Conservation (phyloP, 75 land plant species). For the Pinus taeda region DNA sequence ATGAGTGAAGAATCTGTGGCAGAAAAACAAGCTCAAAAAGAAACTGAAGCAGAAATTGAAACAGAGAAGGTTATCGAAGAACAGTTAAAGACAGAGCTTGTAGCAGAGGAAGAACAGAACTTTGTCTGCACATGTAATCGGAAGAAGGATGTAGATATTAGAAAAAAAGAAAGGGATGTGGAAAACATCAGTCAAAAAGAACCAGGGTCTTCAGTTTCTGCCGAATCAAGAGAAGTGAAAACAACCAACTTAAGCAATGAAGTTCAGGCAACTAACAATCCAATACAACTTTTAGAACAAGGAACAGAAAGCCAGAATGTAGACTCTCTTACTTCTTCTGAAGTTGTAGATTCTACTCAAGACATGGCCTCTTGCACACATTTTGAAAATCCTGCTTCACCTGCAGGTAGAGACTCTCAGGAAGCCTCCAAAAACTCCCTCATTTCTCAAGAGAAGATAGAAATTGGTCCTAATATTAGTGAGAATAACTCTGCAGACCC, state of each 20-base stretch:
- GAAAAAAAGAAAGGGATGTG: constrained; percentile 1
- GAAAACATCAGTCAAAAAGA: not conserved
- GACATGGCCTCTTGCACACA: not conserved
- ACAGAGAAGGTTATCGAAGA: constrained; percentile 15
- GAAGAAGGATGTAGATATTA: not conserved
- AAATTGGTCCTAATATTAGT: not conserved
- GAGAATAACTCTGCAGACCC: not conserved
- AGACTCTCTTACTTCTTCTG: not conserved
- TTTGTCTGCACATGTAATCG: not conserved
- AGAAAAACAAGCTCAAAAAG: constrained; percentile 4
- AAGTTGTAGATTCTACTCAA: not conserved
- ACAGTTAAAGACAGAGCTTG: constrained; percentile 1
- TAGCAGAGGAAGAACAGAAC: constrained; percentile 4
- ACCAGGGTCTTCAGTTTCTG: not conserved
- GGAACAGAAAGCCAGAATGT: not conserved
- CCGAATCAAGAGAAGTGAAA: not conserved
- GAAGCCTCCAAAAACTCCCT: not conserved
- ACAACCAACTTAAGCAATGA: not conserved
- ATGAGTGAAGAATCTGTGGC: not conserved
- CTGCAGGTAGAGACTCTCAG: constrained; percentile 3
- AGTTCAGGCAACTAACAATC: not conserved
- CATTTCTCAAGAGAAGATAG: constrained; percentile 2
- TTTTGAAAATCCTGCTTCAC: not conserved
- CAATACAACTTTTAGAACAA: constrained; percentile 3
- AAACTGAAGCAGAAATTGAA: not conserved